A percentile compares a stretch with the other conserved stretches of the same genome.
Conservation (phyloP, 345 rosid genomes). For the Ceriops tagal region DNA sequence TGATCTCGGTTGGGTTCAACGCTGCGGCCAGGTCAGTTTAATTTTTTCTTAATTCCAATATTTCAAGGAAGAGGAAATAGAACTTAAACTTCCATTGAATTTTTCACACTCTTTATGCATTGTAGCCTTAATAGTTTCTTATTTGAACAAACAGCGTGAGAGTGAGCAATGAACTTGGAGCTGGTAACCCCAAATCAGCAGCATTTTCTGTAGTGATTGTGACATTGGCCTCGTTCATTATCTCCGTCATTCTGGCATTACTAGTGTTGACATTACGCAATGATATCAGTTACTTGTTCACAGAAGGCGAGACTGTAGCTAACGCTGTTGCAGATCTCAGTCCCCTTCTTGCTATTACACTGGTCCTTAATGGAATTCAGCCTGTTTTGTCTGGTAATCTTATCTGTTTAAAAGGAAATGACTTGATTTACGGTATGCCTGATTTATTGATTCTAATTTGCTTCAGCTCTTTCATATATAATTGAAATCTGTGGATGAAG, state of each 20-base stretch:
- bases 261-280: slow-evolving; percentile 40
- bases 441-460: neutral
- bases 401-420: neutral
- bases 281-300: slow-evolving; percentile 49
- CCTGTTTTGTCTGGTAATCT: slow-evolving; percentile 58
- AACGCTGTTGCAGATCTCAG: slow-evolving; percentile 54
- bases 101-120: neutral
- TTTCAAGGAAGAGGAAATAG: neutral
- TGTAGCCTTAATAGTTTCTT: neutral
- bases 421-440: neutral
- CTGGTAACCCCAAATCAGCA: slow-evolving; percentile 55
- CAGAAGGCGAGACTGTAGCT: slow-evolving; percentile 46
- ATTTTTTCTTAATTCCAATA: neutral
- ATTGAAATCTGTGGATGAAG: slow-evolving; percentile 22
- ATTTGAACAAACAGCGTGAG: slow-evolving; percentile 38
- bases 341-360: slow-evolving; percentile 49
- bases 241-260: slow-evolving; percentile 35
- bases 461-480: neutral
- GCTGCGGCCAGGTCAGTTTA: slow-evolving; percentile 58
- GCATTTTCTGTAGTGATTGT: slow-evolving; percentile 46
- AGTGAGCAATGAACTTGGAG: slow-evolving; percentile 64
- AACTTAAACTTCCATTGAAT: neutral
- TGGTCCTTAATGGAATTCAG: slow-evolving; percentile 58
- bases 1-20: slow-evolving; percentile 71
- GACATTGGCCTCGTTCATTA: slow-evolving; percentile 38